Conservation (phyloP, 805 yeast genomes). For the Metschnikowia cubensis region DNA sequence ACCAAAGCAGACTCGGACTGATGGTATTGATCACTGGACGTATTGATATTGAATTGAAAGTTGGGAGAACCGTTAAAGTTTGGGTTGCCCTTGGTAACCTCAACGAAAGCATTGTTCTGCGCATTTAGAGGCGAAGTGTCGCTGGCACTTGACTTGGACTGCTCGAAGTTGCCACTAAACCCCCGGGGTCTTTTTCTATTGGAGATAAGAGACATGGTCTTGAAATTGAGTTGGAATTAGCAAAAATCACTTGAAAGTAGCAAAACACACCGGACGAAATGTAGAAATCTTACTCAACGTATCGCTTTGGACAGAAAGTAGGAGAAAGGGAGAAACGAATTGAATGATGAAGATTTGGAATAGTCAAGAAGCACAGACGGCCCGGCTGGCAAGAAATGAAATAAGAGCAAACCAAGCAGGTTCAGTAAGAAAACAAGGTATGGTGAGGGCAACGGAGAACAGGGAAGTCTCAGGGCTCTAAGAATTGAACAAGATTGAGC, state of each 20-base stretch:
- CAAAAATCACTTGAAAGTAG: background rate
- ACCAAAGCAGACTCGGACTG: conserved; percentile 19
- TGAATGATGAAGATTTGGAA: background rate
- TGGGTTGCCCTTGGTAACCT: background rate
- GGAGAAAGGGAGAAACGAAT: background rate
- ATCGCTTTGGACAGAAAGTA: background rate
- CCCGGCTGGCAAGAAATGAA: background rate
- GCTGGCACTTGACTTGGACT: conserved; percentile 13
- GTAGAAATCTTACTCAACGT: background rate
- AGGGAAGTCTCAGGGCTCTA: background rate
- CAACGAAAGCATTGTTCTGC: conserved; percentile 1
- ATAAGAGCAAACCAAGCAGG: background rate
- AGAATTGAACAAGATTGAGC: background rate
- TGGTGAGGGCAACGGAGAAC: background rate
- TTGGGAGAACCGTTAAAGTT: background rate
- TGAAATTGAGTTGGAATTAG: background rate
- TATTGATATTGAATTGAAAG: background rate
- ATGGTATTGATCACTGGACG: background rate
- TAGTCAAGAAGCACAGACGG: background rate
- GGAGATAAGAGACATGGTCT: conserved; percentile 32
- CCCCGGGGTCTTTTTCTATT: conserved; percentile 46
- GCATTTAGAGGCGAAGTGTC: conserved; percentile 6
- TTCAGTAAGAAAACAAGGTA: background rate
- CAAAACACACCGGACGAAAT: background rate
- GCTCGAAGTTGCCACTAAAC: conserved; percentile 38